A percentile compares a stretch with the other conserved stretches of the same genome.
These are phyloP conservation scores for Trichoderma sp. DNA, from an alignment of 2,329 filamentous ascomycete genomes.

Conservation along the genomic window DNA sequence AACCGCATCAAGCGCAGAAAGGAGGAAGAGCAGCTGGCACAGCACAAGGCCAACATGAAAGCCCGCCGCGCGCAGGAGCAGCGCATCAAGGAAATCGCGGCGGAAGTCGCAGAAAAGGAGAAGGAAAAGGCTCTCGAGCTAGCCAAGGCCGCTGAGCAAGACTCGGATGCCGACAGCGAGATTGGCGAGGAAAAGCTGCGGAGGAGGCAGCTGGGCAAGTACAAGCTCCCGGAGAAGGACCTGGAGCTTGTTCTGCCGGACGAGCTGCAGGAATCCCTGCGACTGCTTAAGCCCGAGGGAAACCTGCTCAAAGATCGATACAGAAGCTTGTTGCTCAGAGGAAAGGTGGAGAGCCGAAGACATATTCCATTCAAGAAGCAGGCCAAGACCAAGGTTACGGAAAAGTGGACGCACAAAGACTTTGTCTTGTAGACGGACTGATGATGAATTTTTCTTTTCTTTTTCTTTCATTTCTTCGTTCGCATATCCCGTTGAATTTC, in stretches of 20 bases:
- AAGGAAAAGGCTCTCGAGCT: slow-evolving; percentile 46
- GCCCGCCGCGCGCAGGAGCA: slow-evolving; percentile 71
- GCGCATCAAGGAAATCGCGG: slow-evolving; percentile 69
- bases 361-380: slow-evolving; percentile 81
- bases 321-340: slow-evolving; percentile 81
- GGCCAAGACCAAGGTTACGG: slow-evolving; percentile 76
- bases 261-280: slow-evolving; percentile 77
- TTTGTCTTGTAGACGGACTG: slow-evolving; percentile 50
- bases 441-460: neutral
- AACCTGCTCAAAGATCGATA: slow-evolving; percentile 92
- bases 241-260: slow-evolving; percentile 81
- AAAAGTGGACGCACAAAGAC: slow-evolving; percentile 99
- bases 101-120: slow-evolving; percentile 62
- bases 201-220: slow-evolving; percentile 72
- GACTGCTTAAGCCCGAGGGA: slow-evolving; percentile 89
- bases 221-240: slow-evolving; percentile 73
- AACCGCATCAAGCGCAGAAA: slow-evolving; percentile 89
- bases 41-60: slow-evolving; percentile 75
- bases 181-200: slow-evolving; percentile 66
- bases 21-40: slow-evolving; percentile 75
- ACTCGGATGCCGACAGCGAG: slow-evolving; percentile 53
- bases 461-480: neutral
- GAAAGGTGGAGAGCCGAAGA: slow-evolving; percentile 83
- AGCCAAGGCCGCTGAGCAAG: slow-evolving; percentile 36
- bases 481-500: neutral